Conservation (phyloP, 169 alveolate genomes). For the Eimeria sp. region DNA sequence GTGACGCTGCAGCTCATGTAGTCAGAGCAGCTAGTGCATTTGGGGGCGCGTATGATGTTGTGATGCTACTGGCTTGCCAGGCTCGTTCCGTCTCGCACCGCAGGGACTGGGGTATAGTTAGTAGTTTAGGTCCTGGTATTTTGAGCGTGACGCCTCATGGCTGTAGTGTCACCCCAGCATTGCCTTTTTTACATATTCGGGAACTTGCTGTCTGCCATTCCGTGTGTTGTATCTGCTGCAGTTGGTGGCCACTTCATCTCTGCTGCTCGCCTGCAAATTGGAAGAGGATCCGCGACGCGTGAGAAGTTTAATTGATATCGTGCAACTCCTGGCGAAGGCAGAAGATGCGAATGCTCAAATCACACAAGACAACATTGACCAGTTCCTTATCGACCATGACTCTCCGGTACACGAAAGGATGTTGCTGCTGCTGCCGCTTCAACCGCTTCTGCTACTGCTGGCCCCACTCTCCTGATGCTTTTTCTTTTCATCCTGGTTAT, state of each 20-base stretch:
- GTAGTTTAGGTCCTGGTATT: background rate
- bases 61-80: background rate
- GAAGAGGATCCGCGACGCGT: slow-evolving; percentile 94
- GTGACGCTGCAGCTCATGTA: background rate
- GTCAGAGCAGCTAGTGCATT: background rate
- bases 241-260: slow-evolving; percentile 92
- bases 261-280: slow-evolving; percentile 93
- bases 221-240: slow-evolving; percentile 59
- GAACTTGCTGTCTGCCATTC: background rate
- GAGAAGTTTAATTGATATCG: slow-evolving; percentile 90
- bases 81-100: too few relatives aligned
- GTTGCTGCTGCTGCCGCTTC: background rate
- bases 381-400: slow-evolving; percentile 56
- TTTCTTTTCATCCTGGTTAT: background rate
- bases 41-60: background rate
- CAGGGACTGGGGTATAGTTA: background rate
- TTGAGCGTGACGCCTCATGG: background rate
- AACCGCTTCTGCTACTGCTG: background rate
- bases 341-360: slow-evolving; percentile 51
- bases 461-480: background rate
- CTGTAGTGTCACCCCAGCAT: background rate
- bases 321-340: slow-evolving; percentile 86
- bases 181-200: background rate
- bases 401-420: slow-evolving; percentile 34
- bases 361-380: slow-evolving; percentile 70